Conservation (phyloP, 495 filamentous ascomycete genomes). For the Sordaria brevicollis region DNA sequence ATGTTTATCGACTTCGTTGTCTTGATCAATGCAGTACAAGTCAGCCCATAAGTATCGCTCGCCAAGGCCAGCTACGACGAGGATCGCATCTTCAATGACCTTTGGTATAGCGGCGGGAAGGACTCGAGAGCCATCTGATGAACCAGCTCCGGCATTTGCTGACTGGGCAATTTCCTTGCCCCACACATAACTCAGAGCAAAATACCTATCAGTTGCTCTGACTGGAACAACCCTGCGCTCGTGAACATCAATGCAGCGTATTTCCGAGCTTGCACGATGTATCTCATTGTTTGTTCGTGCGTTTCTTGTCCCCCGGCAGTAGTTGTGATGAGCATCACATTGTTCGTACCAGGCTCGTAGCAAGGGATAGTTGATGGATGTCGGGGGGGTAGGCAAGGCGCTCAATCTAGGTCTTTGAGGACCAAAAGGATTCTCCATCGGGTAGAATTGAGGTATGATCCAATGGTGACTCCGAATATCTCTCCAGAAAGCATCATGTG, state of each 20-base stretch:
- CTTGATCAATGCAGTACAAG: conserved; percentile 6
- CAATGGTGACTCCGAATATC: too few species aligned
- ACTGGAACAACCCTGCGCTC: neutral
- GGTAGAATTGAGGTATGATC: neutral
- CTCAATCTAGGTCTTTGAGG: accelerated
- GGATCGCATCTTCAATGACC: neutral
- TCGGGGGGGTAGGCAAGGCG: neutral
- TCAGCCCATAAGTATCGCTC: conserved; percentile 6
- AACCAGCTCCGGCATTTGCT: too few species aligned
- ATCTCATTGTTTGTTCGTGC: too few species aligned
- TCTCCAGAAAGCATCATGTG: too few species aligned
- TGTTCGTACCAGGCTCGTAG: neutral
- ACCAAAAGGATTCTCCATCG: neutral
- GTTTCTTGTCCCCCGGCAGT: too few species aligned
- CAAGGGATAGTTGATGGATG: neutral
- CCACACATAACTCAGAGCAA: neutral
- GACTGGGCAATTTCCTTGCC: neutral
- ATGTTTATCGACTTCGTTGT: neutral
- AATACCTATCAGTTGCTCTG: neutral
- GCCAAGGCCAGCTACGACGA: neutral
- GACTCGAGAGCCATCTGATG: too few species aligned
- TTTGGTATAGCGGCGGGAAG: neutral
- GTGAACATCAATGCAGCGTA: neutral
- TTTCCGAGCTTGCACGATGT: too few species aligned
- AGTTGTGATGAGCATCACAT: neutral